Evolutionary conservation across 2,329 filamentous ascomycete genomes (phyloP).

Genomic region (Calonectria hongkongensis): DNA sequence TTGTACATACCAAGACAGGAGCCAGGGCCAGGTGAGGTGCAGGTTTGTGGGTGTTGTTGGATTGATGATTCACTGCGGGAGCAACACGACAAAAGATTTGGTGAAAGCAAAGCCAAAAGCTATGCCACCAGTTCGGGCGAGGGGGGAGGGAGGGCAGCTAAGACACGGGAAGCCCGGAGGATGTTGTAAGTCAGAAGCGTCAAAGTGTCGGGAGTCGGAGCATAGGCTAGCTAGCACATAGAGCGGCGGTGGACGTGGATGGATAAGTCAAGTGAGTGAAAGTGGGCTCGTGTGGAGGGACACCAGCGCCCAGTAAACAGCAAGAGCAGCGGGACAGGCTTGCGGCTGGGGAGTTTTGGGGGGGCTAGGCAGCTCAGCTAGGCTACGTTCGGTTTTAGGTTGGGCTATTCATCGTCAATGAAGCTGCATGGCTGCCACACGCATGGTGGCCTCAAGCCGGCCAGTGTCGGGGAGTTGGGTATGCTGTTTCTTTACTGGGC

Average conservation of each 20-base stretch:
- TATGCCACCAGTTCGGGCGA: conserved; percentile 22
- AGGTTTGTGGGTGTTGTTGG: conserved; percentile 5
- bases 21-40: not conserved
- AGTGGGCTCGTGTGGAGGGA: conserved; percentile 26
- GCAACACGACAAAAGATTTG: conserved; percentile 6
- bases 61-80: conserved; percentile 12
- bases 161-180: conserved; percentile 41
- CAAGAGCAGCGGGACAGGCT: conserved; percentile 19
- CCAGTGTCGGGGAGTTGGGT: not conserved
- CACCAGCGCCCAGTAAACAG: conserved; percentile 10
- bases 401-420: conserved; percentile 20
- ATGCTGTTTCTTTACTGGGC: conserved; percentile 14
- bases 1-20: conserved; percentile 26
- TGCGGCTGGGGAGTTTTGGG: conserved; percentile 23
- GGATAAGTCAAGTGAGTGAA: conserved; percentile 26
- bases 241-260: conserved; percentile 31
- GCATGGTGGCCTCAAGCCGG: conserved; percentile 9
- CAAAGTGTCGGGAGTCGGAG: conserved; percentile 26
- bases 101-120: conserved; percentile 16
- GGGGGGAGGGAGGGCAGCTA: conserved; percentile 28
- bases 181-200: conserved; percentile 39
- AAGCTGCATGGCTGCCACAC: conserved; percentile 29
- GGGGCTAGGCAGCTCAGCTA: conserved; percentile 16
- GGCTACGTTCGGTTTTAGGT: conserved; percentile 28
- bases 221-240: not conserved